Base-by-base conservation (phyloP, 2,329 filamentous ascomycete genomes). In the Acrocalymma vagum region DNA sequence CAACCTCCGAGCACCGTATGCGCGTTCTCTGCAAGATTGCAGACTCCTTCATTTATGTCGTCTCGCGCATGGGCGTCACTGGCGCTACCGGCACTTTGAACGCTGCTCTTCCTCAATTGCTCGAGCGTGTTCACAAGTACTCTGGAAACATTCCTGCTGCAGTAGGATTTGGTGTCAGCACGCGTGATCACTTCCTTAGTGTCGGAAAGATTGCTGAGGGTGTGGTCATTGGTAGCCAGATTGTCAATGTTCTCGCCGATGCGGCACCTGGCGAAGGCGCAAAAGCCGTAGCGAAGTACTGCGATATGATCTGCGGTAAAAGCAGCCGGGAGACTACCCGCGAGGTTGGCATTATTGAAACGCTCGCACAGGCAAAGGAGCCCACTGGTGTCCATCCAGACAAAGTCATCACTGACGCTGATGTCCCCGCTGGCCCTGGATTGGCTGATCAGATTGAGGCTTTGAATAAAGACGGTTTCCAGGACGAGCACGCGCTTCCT, bases 1-100 rank as follows among this genome's bases (percentile, higher is more conserved):
- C 92, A 9, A 97, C 94, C 2, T 96, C 91, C 6, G 91, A 96
- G 59, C 80, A 84, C 53, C 88, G 94, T 62, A 96, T 99, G 92
- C 93, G 89, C 74, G 81, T 96, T 26, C 86, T 99, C 9, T 99
- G 94, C 82, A 85, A 90, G 70, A 93, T 99, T 51, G 94, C 94
- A 64, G 93, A 97, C 73, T 96, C 92, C 3, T 99, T 97, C 77
- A 95, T 99, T 74, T 99, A 99, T 70, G 92, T 99, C 48, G 94
- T 99, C 40, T 97, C 93, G 17, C 83, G 93, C 59, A 95, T 96
- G 87, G 94, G 94, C 59, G 93, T 97, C 41, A 99, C 94, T 8
- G 94, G 94, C 59, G 94, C 91, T 10, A 86, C 85, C 1, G 92
- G 92, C 22, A 85, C 84, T 17, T 75, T 99, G 62, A 96, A 90